Conservation (phyloP, 2,329 filamentous ascomycete species). For the Sarocladium strictum region DNA sequence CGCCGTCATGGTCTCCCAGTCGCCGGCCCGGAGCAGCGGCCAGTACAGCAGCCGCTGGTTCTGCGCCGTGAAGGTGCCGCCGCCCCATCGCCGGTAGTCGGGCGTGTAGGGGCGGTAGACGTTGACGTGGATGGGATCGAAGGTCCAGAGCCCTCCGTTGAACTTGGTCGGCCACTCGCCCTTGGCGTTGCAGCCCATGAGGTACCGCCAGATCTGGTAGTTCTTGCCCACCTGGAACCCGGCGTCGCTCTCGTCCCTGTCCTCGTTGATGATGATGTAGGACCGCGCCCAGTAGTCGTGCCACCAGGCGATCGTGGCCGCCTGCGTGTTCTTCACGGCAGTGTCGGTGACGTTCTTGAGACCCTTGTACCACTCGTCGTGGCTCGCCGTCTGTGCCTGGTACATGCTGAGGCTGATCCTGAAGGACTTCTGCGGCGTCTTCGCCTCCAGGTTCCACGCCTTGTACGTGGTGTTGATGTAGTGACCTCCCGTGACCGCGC, state of each 20-base stretch:
- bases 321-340: slow-evolving; percentile 2
- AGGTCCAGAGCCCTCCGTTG: slow-evolving; percentile 11
- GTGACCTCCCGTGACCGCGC: background rate
- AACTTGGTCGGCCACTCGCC: slow-evolving; percentile 11
- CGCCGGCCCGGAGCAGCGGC: slow-evolving; percentile 8
- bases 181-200: slow-evolving; percentile 10
- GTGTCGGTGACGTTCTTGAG: background rate
- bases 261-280: slow-evolving; percentile 12
- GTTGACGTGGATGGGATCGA: slow-evolving; percentile 11
- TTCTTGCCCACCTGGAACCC: slow-evolving; percentile 11
- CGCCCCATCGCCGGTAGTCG: slow-evolving; percentile 10
- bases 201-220: slow-evolving; percentile 11
- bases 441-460: slow-evolving; percentile 5
- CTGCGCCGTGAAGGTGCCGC: slow-evolving; percentile 9
- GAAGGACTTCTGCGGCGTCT: slow-evolving; percentile 3
- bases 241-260: slow-evolving; percentile 3
- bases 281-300: slow-evolving; percentile 10
- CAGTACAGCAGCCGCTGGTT: slow-evolving; percentile 10
- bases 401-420: slow-evolving; percentile 8
- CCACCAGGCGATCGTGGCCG: slow-evolving; percentile 9
- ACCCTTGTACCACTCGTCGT: slow-evolving; percentile 8
- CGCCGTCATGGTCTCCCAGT: slow-evolving; percentile 9
- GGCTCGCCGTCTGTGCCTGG: slow-evolving; percentile 7
- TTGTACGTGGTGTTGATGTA: slow-evolving; percentile 10
- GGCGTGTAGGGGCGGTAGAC: slow-evolving; percentile 7